Percentiles rank a stretch among this genome's conserved stretches.
Conservation (phyloP, 139 green algal genomes). For the Chlorella sp. region DNA sequence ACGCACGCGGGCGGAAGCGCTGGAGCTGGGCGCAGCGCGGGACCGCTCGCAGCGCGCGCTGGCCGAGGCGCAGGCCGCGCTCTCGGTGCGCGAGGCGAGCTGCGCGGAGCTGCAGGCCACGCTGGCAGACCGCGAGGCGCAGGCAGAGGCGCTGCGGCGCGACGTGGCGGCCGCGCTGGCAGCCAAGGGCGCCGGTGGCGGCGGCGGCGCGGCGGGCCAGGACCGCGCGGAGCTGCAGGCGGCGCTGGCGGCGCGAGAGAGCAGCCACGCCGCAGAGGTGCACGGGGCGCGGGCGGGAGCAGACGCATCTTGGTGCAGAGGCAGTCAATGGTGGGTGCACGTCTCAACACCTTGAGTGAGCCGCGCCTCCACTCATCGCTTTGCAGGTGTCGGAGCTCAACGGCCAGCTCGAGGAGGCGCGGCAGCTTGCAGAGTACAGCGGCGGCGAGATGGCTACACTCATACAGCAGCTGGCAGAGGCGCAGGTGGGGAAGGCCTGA, state of each 20-base stretch:
- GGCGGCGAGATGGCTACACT: slow-evolving; percentile 16
- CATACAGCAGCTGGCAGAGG: slow-evolving; percentile 33
- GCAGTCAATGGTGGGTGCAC: no score
- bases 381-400: no score
- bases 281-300: no score
- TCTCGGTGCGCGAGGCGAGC: no score
- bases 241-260: background rate
- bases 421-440: slow-evolving; percentile 17
- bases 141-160: slow-evolving; percentile 2
- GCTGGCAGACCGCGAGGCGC: background rate
- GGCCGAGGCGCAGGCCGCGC: background rate
- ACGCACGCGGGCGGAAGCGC: no score
- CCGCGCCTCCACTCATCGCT: no score
- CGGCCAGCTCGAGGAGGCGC: slow-evolving; percentile 27
- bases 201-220: background rate
- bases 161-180: background rate
- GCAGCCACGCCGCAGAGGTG: no score
- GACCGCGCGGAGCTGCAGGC: background rate
- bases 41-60: background rate
- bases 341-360: no score
- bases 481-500: slow-evolving; percentile 8
- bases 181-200: background rate
- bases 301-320: no score
- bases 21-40: no score
- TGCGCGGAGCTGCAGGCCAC: slow-evolving; percentile 9